Evolutionary conservation across 2,329 filamentous ascomycete genomes (phyloP).

Genomic region (Ceratocystiopsis brevicomis): DNA sequence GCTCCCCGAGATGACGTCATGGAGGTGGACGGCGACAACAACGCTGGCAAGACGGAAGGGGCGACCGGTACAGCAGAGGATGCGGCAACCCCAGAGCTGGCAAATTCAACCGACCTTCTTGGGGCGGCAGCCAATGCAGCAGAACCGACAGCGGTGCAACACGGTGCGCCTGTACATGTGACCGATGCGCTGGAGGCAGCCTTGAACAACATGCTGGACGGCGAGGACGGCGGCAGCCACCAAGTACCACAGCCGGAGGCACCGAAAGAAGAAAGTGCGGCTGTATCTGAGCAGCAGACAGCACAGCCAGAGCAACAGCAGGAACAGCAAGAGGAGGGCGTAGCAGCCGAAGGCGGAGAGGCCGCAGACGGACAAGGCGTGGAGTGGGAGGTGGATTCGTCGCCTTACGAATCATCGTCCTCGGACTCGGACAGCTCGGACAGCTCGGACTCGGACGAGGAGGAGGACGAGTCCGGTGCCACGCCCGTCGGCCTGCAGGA

Average conservation of each 20-base stretch:
- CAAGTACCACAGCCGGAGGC: background rate
- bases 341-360: background rate
- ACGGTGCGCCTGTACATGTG: constrained; percentile 2
- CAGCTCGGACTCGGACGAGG: constrained; percentile 34
- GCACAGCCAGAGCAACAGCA: background rate
- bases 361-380: constrained; percentile 2
- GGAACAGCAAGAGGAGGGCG: too few species aligned
- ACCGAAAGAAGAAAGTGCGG: too few species aligned
- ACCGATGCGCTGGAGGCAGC: constrained; percentile 12
- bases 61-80: background rate
- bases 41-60: background rate
- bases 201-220: constrained; percentile 9
- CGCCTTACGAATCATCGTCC: constrained; percentile 40
- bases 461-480: constrained; percentile 34
- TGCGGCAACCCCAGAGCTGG: background rate
- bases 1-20: constrained; percentile 2
- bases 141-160: too few species aligned
- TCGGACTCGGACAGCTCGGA: background rate
- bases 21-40: constrained; percentile 1
- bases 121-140: too few species aligned
- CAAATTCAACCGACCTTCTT: too few species aligned
- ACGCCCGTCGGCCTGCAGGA: constrained; percentile 59
- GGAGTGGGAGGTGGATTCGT: constrained; percentile 74
- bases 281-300: too few species aligned
- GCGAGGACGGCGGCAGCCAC: background rate